Conservation (phyloP, 2,329 filamentous ascomycete genomes). For the Colletotrichum magnum region DNA sequence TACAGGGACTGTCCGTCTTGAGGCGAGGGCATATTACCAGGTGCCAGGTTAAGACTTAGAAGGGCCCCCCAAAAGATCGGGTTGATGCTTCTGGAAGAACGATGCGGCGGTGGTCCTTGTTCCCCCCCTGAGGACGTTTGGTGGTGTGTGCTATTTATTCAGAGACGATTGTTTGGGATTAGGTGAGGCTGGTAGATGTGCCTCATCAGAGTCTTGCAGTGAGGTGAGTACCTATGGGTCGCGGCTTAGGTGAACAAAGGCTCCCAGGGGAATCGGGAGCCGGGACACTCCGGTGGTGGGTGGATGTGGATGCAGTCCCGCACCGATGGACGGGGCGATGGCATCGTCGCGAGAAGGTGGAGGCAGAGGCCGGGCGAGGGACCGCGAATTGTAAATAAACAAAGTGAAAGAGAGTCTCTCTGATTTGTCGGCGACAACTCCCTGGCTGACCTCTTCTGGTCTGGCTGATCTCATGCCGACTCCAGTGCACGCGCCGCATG, state of each 20-base stretch:
- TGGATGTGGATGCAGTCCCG: neutral
- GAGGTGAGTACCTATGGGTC: too few relatives aligned
- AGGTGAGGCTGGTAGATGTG: neutral
- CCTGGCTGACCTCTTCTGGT: neutral
- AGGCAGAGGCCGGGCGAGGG: slow-evolving; percentile 5
- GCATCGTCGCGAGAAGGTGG: neutral
- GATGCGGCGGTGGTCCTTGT: neutral
- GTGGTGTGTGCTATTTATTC: neutral
- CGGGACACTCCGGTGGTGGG: slow-evolving; percentile 9
- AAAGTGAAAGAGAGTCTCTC: neutral
- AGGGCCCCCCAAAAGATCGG: slow-evolving; percentile 1
- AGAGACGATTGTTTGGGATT: neutral
- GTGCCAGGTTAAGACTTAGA: too few relatives aligned
- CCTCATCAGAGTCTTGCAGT: too few relatives aligned
- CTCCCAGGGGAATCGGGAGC: too few relatives aligned
- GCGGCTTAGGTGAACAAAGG: neutral
- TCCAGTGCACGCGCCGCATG: neutral
- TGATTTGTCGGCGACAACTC: neutral
- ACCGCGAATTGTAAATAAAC: neutral
- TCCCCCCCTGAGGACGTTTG: too few relatives aligned
- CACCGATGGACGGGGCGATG: slow-evolving; percentile 27
- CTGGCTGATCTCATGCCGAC: neutral
- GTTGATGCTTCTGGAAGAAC: slow-evolving; percentile 7
- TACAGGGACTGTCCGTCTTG: too few relatives aligned
- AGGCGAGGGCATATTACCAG: too few relatives aligned